A percentile compares a stretch with the other conserved stretches of the same genome.
Evolutionary conservation across 1,284 basidiomycete genomes (phyloP).

Genomic region (Ceratobasidium sp.): DNA sequence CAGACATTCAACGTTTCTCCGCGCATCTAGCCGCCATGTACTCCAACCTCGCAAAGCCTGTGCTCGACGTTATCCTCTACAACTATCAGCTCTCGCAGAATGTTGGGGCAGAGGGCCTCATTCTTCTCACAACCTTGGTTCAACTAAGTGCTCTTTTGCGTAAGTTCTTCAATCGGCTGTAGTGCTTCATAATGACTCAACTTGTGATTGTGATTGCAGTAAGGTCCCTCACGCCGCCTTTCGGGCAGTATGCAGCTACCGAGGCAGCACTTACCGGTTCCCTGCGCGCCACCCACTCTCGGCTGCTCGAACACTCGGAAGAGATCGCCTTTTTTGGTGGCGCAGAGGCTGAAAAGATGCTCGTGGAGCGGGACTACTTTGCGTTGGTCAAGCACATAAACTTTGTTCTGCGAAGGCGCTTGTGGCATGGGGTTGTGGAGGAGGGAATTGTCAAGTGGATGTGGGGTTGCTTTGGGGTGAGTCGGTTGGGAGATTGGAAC

Average conservation of each 20-base stretch:
- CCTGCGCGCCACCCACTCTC: conserved; percentile 91
- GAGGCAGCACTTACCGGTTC: conserved; percentile 90
- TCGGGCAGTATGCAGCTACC: conserved; percentile 88
- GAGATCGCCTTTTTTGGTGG: conserved; percentile 96
- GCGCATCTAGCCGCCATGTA: conserved; percentile 94
- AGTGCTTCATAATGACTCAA: not conserved
- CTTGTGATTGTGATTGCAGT: conserved; percentile 62
- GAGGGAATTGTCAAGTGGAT: conserved; percentile 97
- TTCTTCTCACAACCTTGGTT: conserved; percentile 86
- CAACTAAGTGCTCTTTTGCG: conserved; percentile 83
- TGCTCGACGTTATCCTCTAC: conserved; percentile 93
- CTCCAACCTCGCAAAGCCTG: conserved; percentile 92
- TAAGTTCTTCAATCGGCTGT: conserved; percentile 49
- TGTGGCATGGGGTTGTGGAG: conserved; percentile 93
- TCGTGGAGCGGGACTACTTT: conserved; percentile 93
- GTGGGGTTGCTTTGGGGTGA: conserved; percentile 93
- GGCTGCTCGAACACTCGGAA: conserved; percentile 93
- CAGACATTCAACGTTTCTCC: conserved; percentile 96
- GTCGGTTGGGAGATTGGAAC: conserved; percentile 51
- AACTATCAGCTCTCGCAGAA: conserved; percentile 96
- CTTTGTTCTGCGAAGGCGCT: conserved; percentile 80
- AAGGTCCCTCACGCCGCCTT: conserved; percentile 89
- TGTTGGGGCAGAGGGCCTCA: conserved; percentile 93
- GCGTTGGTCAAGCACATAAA: conserved; percentile 91
- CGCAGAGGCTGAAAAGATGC: conserved; percentile 91